Conservation (phyloP, 306 rosid genomes). For the Cicer pinnatifidum region DNA sequence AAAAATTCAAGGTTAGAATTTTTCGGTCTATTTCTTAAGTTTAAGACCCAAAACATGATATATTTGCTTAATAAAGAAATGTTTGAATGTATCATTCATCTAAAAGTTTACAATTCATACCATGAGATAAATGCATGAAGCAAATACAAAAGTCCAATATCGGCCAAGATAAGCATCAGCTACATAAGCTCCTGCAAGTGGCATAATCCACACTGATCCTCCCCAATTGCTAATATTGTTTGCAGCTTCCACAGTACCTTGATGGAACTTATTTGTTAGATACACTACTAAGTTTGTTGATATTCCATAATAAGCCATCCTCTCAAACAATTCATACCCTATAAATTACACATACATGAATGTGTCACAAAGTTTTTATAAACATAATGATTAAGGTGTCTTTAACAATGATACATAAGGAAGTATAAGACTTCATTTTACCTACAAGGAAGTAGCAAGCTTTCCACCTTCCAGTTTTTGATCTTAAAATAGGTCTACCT, state of each 20-base stretch:
- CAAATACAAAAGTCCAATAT: slow-evolving; percentile 64
- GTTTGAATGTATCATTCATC: too few species aligned
- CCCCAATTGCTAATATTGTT: slow-evolving; percentile 77
- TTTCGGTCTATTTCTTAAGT: too few species aligned
- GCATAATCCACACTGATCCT: slow-evolving; percentile 71
- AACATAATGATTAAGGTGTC: not conserved
- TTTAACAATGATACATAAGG: not conserved
- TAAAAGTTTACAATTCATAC: slow-evolving; percentile 44
- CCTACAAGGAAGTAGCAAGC: slow-evolving; percentile 53
- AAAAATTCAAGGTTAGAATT: too few species aligned
- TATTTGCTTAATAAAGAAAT: too few species aligned
- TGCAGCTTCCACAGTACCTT: slow-evolving; percentile 70
- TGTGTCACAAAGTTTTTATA: not conserved
- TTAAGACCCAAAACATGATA: too few species aligned
- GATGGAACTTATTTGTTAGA: slow-evolving; percentile 62
- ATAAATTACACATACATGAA: slow-evolving; percentile 1
- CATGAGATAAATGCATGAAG: slow-evolving; percentile 62
- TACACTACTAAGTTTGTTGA: slow-evolving; percentile 68
- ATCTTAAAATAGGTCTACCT: slow-evolving; percentile 46
- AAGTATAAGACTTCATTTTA: slow-evolving; percentile 9
- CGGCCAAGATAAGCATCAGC: slow-evolving; percentile 76
- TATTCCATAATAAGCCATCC: slow-evolving; percentile 87
- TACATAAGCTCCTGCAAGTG: slow-evolving; percentile 67
- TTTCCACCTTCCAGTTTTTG: slow-evolving; percentile 52
- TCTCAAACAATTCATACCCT: slow-evolving; percentile 79